These are phyloP conservation scores for Colletotrichum liriopes DNA, from an alignment of 2,329 filamentous ascomycete species.

Conservation along the genomic window DNA sequence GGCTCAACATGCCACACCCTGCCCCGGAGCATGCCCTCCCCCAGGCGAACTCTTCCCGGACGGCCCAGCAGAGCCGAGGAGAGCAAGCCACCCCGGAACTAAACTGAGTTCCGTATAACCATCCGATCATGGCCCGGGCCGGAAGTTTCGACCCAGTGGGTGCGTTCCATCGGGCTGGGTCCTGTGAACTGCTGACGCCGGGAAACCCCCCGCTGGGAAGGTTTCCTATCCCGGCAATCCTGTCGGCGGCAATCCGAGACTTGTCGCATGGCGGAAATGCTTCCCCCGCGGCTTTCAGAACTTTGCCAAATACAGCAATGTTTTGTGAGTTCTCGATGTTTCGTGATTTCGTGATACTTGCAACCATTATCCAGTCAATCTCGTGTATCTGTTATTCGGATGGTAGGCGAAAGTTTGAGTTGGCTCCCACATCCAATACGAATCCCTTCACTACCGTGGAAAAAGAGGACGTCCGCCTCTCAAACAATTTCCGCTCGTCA, in stretches of 20 bases:
- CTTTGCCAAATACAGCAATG: background rate
- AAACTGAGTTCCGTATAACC: background rate
- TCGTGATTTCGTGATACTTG: background rate
- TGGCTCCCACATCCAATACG: background rate
- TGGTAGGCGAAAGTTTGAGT: too few species aligned
- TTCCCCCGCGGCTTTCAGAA: background rate
- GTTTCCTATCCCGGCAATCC: background rate
- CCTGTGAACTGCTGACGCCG: background rate
- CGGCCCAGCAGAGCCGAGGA: background rate
- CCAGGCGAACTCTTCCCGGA: background rate
- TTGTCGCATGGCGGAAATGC: background rate
- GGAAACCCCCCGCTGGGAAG: background rate
- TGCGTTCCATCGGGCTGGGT: background rate
- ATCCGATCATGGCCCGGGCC: slow-evolving; percentile 29
- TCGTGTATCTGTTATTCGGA: background rate
- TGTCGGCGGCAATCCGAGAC: background rate
- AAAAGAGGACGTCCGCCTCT: background rate
- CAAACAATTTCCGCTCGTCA: background rate
- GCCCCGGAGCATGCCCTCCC: background rate
- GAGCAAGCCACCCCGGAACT: slow-evolving; percentile 19
- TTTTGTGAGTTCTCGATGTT: background rate
- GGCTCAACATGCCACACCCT: slow-evolving; percentile 1
- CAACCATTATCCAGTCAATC: background rate
- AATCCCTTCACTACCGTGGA: background rate
- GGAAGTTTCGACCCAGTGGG: slow-evolving; percentile 16